A percentile compares a stretch with the other conserved stretches of the same genome.
Evolutionary conservation across 345 rosid species (phyloP).

Genomic region (sweet orange (Citrus sinensis)): DVS_A1.0 CM039169.1:31119001-31119500

Average conservation of each 20-base stretch:
- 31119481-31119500: neutral
- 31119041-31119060: neutral
- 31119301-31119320: neutral
- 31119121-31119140: conserved; percentile 1
- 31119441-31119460: neutral
- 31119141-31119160: neutral
- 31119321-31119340: neutral
- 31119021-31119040: neutral
- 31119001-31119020: neutral
- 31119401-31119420: neutral
- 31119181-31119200: neutral
- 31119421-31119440: neutral
- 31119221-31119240: neutral
- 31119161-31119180: conserved; percentile 3
- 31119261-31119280: neutral
- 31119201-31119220: neutral
- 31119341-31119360: neutral
- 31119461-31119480: neutral
- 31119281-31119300: neutral
- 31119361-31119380: neutral
- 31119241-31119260: conserved; percentile 1
- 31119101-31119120: neutral
- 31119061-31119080: neutral
- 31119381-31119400: neutral
- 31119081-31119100: neutral